Evolutionary conservation across 257 asterid species (phyloP), one percentile per base, ranked within the genome.

Genomic region (Nicotiana paniculata): DNA sequence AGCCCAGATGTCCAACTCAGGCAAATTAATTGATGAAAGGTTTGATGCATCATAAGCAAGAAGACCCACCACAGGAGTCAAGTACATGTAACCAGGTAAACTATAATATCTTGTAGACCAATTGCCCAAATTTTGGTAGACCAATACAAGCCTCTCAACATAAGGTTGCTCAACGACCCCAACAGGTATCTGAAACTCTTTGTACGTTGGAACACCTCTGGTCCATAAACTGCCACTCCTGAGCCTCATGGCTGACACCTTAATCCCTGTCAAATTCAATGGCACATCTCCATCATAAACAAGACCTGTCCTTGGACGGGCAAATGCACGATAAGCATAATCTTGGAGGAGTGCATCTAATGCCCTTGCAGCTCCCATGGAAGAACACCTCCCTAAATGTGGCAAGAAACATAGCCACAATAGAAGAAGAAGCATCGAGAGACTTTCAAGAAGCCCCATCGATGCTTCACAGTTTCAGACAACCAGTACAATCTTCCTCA

Each of bases 71-170:
- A 93, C 86, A 1, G 93, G 94, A 33, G 97, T 88, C 70, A 93
- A 77, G 81, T 86, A 90, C 26, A 85, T 82, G 89, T 90, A 88
- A 33, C 90, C 91, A 5, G 85, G 63, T 4, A 85, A 82, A 17
- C 90, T 92, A 65, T 91, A 88, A 82, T 82, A 91, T 3, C 78
- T 53, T 5, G 82, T 48, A 54, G 97, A 90, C 90, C 88, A 84
- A 87, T 92, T 90, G 53, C 91, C 94, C 76, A 93, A 81, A 82
- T 91, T 91, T 6, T 93, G 96, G 85, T 93, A 93, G 46, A 91
- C 91, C 77, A 91, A 80, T 63, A 83, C 93, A 79, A 93, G 94
- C 90, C 95, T 89, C 87, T 89, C 90, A 24, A 85, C 93, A 61
- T 88, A 89, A 13, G 93, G 90, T 68, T 80, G 83, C 82, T 75